Conservation (phyloP, 1,284 basidiomycete genomes). For the Leccinum pallidistipes region DNA sequence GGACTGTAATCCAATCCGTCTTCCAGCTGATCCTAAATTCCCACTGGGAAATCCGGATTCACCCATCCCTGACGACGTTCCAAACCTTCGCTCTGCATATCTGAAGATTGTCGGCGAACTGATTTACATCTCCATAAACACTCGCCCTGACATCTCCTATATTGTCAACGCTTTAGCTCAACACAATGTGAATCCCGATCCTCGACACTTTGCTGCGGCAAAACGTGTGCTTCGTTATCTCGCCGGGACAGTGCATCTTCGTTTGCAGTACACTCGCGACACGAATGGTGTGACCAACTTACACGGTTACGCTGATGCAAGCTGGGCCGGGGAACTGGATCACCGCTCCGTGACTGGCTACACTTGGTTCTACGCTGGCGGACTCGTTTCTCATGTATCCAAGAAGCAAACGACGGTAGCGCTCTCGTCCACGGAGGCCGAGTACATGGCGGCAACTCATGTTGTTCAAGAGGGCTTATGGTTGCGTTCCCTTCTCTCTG, state of each 20-base stretch:
- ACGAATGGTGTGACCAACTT: neutral
- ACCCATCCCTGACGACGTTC: neutral
- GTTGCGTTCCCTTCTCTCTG: neutral
- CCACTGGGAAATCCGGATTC: neutral
- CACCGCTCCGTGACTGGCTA: neutral
- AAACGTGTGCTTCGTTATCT: neutral
- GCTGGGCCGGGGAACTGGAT: neutral
- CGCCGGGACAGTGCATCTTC: neutral
- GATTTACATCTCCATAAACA: neutral
- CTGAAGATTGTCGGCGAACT: neutral
- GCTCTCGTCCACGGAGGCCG: neutral
- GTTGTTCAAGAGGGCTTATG: neutral
- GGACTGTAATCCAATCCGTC: neutral
- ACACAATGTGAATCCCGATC: neutral
- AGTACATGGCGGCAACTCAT: conserved; percentile 33
- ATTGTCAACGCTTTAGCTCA: neutral
- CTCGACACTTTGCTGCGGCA: neutral
- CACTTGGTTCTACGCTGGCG: neutral
- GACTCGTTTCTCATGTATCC: neutral
- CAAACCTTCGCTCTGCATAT: neutral
- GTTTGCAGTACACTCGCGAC: neutral
- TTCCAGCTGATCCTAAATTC: neutral
- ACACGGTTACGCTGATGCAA: neutral
- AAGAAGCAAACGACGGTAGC: neutral
- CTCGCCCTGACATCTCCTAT: neutral